phyloP scores from a whole-genome alignment of 805 yeast species.

The Metschnikowia gruessii region DNA sequence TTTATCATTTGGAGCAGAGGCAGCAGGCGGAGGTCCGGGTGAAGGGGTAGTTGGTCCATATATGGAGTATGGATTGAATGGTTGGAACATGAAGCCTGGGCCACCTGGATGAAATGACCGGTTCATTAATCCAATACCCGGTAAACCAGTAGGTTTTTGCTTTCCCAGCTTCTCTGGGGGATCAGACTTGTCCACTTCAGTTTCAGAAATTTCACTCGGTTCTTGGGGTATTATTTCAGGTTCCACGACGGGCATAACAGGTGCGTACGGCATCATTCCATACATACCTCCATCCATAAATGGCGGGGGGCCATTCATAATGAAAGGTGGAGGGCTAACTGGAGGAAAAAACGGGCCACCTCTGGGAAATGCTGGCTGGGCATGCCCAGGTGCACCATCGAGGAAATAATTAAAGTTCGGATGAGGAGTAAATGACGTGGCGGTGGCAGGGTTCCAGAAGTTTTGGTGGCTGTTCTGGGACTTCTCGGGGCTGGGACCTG shows the following conservation, averaged over 20 bases:
- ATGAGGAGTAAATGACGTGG: conserved; percentile 55
- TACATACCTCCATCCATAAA: conserved; percentile 39
- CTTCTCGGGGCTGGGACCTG: conserved; percentile 7
- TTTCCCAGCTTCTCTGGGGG: conserved; percentile 11
- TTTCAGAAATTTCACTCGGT: conserved; percentile 3
- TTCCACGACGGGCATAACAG: conserved; percentile 12
- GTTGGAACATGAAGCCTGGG: conserved; percentile 45
- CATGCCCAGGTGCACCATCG: conserved; percentile 20
- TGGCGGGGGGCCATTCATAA: conserved; percentile 34
- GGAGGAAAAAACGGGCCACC: conserved; percentile 33
- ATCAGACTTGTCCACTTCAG: conserved; percentile 1
- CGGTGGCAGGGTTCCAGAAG: conserved; percentile 68
- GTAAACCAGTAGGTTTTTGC: conserved; percentile 11
- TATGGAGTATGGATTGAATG: conserved; percentile 48
- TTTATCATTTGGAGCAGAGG: conserved; percentile 16
- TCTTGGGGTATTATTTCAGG: conserved; percentile 10
- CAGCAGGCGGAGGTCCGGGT: conserved; percentile 10
- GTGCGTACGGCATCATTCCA: conserved; percentile 29
- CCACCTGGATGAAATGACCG: conserved; percentile 28
- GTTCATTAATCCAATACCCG: conserved; percentile 39
- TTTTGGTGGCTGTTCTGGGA: conserved; percentile 25
- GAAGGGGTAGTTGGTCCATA: conserved; percentile 27
- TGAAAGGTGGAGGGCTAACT: conserved; percentile 38
- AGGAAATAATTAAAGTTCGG: conserved; percentile 27
- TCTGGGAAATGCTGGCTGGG: conserved; percentile 22